These are phyloP conservation scores for Solidago caesia DNA, from an alignment of 129 eudicot genomes.

Conservation along the genomic window DNA sequence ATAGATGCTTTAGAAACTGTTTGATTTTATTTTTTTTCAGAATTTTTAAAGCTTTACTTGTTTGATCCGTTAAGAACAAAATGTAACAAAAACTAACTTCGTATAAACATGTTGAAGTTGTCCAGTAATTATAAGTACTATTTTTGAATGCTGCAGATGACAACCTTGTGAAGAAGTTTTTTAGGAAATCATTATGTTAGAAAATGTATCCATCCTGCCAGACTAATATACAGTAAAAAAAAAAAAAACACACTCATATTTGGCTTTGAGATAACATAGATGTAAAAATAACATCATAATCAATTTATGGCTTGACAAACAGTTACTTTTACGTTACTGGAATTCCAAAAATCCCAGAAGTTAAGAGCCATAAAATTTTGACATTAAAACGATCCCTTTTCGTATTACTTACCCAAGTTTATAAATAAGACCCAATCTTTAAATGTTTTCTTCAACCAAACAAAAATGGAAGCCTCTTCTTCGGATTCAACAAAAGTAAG, in stretches of 20 bases:
- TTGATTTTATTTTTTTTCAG: too few relatives aligned
- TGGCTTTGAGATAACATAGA: not conserved
- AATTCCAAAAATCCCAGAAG: not conserved
- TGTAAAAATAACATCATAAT: not conserved
- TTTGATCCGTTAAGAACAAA: too few relatives aligned
- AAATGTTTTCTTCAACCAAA: not conserved
- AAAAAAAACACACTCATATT: not conserved
- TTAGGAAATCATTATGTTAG: not conserved
- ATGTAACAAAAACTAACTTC: too few relatives aligned
- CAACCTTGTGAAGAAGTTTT: too few relatives aligned
- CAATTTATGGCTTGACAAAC: not conserved
- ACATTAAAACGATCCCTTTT: constrained; percentile 1
- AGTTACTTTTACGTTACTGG: not conserved
- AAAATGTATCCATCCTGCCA: not conserved
- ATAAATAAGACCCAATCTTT: not conserved
- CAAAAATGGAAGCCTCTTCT: constrained; percentile 24
- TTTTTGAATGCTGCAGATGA: not conserved
- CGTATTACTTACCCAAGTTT: constrained; percentile 21
- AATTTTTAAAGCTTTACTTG: too few relatives aligned
- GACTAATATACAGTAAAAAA: not conserved
- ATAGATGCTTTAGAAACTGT: too few relatives aligned
- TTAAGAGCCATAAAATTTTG: constrained; percentile 7
- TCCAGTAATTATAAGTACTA: not conserved
- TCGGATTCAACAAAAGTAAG: constrained; percentile 15
- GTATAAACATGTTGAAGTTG: not conserved